A percentile compares a stretch with the other conserved stretches of the same genome.
Evolutionary conservation across 2,329 filamentous ascomycete genomes (phyloP).

Genomic region (Ceratocystiopsis sp.): DNA sequence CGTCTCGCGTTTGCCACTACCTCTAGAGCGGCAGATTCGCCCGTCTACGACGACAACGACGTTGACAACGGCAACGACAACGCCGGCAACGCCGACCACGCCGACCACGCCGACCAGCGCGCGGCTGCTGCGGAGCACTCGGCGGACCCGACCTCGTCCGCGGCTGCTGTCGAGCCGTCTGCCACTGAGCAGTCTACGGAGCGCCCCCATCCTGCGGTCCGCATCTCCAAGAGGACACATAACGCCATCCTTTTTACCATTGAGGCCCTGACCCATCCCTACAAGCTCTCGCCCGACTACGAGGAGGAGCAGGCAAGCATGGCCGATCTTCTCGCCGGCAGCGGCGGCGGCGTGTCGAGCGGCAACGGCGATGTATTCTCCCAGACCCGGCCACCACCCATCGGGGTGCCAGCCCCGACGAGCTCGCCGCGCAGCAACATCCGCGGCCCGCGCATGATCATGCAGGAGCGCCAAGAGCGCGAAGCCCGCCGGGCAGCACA

Average conservation of each 20-base stretch:
- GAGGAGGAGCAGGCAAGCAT: constrained; percentile 83
- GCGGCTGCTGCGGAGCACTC: constrained; percentile 15
- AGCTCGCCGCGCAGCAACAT: constrained; percentile 46
- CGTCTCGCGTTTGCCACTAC: constrained; percentile 18
- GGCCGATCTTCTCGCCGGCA: constrained; percentile 62
- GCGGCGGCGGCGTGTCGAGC: constrained; percentile 30
- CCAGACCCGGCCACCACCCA: constrained; percentile 22
- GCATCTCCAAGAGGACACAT: constrained; percentile 69
- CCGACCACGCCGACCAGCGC: constrained; percentile 12
- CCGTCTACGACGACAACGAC: too few relatives aligned
- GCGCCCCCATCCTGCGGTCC: constrained; percentile 27
- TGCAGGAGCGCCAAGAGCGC: constrained; percentile 68
- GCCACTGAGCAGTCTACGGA: too few relatives aligned
- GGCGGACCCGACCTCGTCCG: not conserved
- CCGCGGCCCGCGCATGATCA: constrained; percentile 74
- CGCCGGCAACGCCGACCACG: too few relatives aligned
- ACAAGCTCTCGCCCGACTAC: constrained; percentile 67
- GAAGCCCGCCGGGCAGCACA: constrained; percentile 55
- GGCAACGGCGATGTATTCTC: constrained; percentile 37
- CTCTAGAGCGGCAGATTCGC: too few relatives aligned
- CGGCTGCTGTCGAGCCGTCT: not conserved
- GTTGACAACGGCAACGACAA: too few relatives aligned
- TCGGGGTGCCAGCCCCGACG: constrained; percentile 31
- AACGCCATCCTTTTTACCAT: constrained; percentile 84
- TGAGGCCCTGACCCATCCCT: constrained; percentile 70